Evolutionary conservation across 306 rosid species (phyloP).

Genomic region (Betula pendula): DNA sequence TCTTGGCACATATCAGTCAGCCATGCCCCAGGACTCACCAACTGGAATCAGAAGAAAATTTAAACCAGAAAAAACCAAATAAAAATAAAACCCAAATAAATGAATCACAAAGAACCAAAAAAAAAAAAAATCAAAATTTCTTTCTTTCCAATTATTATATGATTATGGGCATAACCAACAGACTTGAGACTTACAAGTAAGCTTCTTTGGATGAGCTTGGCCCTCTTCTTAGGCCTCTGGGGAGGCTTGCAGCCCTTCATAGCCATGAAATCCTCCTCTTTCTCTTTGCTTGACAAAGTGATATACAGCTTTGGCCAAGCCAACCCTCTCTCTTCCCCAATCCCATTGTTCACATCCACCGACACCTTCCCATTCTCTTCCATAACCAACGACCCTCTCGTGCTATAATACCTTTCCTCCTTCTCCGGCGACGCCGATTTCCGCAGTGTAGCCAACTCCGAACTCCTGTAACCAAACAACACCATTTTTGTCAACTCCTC

Average conservation of each 20-base stretch:
- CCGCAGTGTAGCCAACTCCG: slow-evolving; percentile 52
- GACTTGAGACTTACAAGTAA: slow-evolving; percentile 59
- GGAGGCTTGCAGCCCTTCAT: slow-evolving; percentile 86
- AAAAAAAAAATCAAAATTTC: neutral
- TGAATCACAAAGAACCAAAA: neutral
- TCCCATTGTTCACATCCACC: slow-evolving; percentile 32
- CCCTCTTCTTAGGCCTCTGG: slow-evolving; percentile 81
- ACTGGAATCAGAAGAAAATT: slow-evolving; percentile 29
- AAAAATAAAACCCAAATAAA: neutral
- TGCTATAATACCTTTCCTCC: slow-evolving; percentile 74
- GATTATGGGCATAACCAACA: neutral
- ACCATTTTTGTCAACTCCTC: neutral
- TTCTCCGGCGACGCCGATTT: slow-evolving; percentile 71
- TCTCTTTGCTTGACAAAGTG: slow-evolving; percentile 75
- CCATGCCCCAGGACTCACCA: slow-evolving; percentile 93
- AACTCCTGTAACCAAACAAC: slow-evolving; percentile 48
- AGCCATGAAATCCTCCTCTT: slow-evolving; percentile 80
- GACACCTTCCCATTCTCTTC: slow-evolving; percentile 53
- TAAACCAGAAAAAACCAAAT: neutral
- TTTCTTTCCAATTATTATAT: neutral
- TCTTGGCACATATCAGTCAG: slow-evolving; percentile 87
- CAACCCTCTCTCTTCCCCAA: slow-evolving; percentile 53
- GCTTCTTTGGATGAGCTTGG: slow-evolving; percentile 75
- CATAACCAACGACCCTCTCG: slow-evolving; percentile 63
- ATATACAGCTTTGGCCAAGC: slow-evolving; percentile 74